These are phyloP conservation scores for Colletotrichum graminicola DNA, from an alignment of 2,329 filamentous ascomycete genomes.

Conservation along the genomic window DNA sequence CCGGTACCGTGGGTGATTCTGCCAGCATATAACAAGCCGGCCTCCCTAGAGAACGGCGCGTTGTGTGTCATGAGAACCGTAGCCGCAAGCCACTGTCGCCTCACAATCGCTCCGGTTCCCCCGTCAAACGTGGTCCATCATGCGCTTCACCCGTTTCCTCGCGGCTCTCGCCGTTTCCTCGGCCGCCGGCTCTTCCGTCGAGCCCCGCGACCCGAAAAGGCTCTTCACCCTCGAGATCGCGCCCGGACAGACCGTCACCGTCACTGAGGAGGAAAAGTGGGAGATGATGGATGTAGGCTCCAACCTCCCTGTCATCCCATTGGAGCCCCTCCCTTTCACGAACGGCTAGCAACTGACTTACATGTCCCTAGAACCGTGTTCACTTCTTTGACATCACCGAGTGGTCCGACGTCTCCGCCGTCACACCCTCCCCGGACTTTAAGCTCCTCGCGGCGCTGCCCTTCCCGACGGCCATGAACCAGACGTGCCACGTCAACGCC, in stretches of 20 bases:
- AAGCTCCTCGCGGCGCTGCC: constrained; percentile 35
- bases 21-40: neutral
- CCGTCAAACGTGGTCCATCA: constrained; percentile 14
- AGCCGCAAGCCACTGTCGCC: neutral
- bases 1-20: neutral
- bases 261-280: constrained; percentile 47
- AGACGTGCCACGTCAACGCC: constrained; percentile 42
- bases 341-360: neutral
- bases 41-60: too few relatives aligned
- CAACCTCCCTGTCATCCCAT: neutral
- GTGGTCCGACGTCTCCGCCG: constrained; percentile 38
- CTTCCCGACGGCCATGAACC: constrained; percentile 43
- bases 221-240: constrained; percentile 44
- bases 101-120: neutral
- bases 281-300: constrained; percentile 45
- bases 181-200: constrained; percentile 34
- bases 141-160: constrained; percentile 43
- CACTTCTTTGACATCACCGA: constrained; percentile 48
- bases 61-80: neutral
- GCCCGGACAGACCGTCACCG: constrained; percentile 44
- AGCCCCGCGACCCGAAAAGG: constrained; percentile 36
- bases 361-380: constrained; percentile 36
- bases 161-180: constrained; percentile 43
- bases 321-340: rapidly evolving
- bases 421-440: constrained; percentile 25